Evolutionary conservation across 371 early-diverging fungal species (phyloP), one percentile per base, ranked within the genome.

Genomic region (Gilbertella persicaria): DNA sequence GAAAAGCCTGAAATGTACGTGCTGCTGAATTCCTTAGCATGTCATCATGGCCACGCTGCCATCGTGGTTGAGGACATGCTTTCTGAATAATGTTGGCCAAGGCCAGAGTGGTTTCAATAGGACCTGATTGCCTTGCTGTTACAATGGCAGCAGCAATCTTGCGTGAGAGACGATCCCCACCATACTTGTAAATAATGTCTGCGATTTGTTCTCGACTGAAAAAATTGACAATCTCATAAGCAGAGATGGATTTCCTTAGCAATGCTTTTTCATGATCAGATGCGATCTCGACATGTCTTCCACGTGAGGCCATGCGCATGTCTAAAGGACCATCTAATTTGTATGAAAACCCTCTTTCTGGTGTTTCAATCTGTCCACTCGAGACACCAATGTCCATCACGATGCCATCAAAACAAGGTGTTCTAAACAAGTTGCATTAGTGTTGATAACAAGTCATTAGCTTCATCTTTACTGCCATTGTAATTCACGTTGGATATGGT

Each of bases 381-480:
- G 82, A 83, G 5, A 91, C 78, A 37, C 92, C 90, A 50, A 91
- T 80, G 57, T 91, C 92, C 64, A 87, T 82, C 12, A 89, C 72
- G 33, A 88, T 79, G 10, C 89, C 92, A 69, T 86, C 84, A 35
- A 86, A 68, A 43, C 76, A 78, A 7, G 73, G 74, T 1, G 46
- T 14, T 9, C 75, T 78, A 44, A 14, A 24, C 6, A 33, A 36
- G n/a, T n/a, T n/a, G n/a, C 21, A 20, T 29, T 8, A 7, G 19
- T 13, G 21, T 46, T 43, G 25, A 21, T 25, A n/a, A 8, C 3
- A 12, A 29, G n/a, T 17, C 26, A 14, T 9, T 29, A 60, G 10
- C 45, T 43, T 13, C 50, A 37, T 46, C 20, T 51, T 38, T 55
- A 62, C 68, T 56, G 29, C 60, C 60, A 62, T 7, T 52, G n/a